These are phyloP conservation scores for Bryum argenteum DNA, from an alignment of 225 moss, liverwort and hornwort species.

Conservation along the genomic window DNA sequence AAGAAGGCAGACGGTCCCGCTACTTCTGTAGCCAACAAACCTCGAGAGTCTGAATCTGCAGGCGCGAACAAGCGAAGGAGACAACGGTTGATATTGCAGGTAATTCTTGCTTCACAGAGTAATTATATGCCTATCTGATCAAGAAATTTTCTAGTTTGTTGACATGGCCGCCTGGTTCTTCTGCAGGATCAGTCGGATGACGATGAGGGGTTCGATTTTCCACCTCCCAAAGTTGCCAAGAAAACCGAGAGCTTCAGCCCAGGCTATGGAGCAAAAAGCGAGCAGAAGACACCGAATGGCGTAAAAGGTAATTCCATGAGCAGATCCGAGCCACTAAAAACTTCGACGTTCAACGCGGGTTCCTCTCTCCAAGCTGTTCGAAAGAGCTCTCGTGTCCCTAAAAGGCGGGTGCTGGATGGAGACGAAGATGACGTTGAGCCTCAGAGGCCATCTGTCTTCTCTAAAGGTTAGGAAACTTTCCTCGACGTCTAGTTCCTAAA, in stretches of 20 bases:
- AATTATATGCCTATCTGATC: not conserved
- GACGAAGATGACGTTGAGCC: constrained; percentile 57
- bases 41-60: constrained; percentile 50
- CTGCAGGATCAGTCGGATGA: constrained; percentile 92
- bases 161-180: constrained; percentile 2
- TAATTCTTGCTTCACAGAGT: constrained; percentile 24
- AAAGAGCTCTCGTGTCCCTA: constrained; percentile 95
- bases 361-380: constrained; percentile 68
- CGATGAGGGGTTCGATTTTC: constrained; percentile 66
- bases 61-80: constrained; percentile 71
- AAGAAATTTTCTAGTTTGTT: not conserved
- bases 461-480: constrained; percentile 38
- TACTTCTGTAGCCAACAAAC: constrained; percentile 30
- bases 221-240: constrained; percentile 44
- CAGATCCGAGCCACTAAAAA: constrained; percentile 41
- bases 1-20: constrained; percentile 44
- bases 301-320: constrained; percentile 32
- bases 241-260: constrained; percentile 33
- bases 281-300: constrained; percentile 37
- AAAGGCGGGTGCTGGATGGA: constrained; percentile 78
- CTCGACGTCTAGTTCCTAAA: constrained; percentile 3
- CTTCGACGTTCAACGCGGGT: constrained; percentile 30
- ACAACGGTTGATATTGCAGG: constrained; percentile 85
- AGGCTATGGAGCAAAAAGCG: constrained; percentile 28
- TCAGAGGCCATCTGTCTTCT: constrained; percentile 28